Evolutionary conservation across 208 protist species (phyloP), one percentile per base, ranked within the genome.

Genomic region (Trypanosoma platydactyli): DNA sequence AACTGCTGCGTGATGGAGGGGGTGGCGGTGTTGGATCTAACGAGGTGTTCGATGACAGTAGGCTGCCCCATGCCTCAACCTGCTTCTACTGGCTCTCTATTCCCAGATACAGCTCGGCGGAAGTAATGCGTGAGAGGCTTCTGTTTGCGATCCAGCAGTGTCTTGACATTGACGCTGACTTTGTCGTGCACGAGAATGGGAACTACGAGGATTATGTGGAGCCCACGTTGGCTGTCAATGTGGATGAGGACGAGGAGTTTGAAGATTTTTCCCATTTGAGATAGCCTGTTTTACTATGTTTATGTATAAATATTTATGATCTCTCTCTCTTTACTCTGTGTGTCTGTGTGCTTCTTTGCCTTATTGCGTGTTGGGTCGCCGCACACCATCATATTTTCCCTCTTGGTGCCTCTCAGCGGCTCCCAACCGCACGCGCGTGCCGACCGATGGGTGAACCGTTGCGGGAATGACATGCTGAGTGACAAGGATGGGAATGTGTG

Each of bases 71-170:
- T 45, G 88, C 92, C 29, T 91, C 91, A 22, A 99, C 97, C 48
- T 99, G 97, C 77, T 98, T 98, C 78, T 98, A 98, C 67, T 97
- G 84, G 71, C 81, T 98, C 20, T 88, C 88, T 0, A 77, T 99
- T 45, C 97, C 97, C 22, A 54, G 74, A 16, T 99, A 99, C 80
- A 89, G 83, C 71, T 91, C 83, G 7, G 60, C 78, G 6, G 79
- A 87, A n/a, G 76, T 97, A 13, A 84, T 99, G 86, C 68, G 76
- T 35, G 77, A 95, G 55, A 97, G 89, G 69, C 67, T 99, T n/a
- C 79, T 98, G 1, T 98, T 97, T 70, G 95, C 97, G 1, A 98
- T 98, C 63, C 84, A 89, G 53, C 87, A 98, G 33, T 99, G 97
- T 66, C 67, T 88, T 45, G 95, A 97, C 44, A 98, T 99, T 58